Evolutionary conservation across 2,329 filamentous ascomycete genomes (phyloP), one percentile per base, ranked within the genome.

Genomic region (Epichloe scottii): DNA sequence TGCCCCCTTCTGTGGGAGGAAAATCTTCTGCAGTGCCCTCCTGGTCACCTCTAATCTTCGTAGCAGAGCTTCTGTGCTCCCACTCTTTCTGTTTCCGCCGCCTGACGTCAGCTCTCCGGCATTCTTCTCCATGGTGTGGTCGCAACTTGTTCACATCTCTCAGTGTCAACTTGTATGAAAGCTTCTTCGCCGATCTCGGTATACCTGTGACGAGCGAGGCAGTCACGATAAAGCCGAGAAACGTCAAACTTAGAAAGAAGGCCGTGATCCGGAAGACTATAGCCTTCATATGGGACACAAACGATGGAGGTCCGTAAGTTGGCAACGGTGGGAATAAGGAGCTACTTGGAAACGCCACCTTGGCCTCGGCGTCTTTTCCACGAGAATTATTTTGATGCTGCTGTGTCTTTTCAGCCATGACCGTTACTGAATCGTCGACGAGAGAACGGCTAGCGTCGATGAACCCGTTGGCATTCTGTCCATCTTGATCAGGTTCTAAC

Each of bases 311-410:
- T 0, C 87, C 87, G 59, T 95, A 95, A 1, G 88, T 71, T 0
- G 89, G 89, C 8, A 95, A 67, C 2, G 88, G 87, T 5, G 89
- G 89, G 57, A 96, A 96, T 5, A 95, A 70, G 3, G 87, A 85
- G 57, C 90, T 84, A 2, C 87, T 90, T 56, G 37, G 6, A n/a
- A 12, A 14, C 19, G 19, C 33, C 19, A 30, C 30, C 8, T 26
- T 17, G 14, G 10, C 3, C 3, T 49, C 15, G 17, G 33, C 19
- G 10, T 38, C 17, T 15, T 43, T 17, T 23, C 33, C 10, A 10
- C 12, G 10, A 12, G 2, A 38, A 7, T 14, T 21, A 6, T 39
- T 10, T 11, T 10, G 46, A 41, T 7, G 12, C 26, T 19, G 26
- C 3, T 38, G 17, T n/a, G 14, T 3, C 19, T 41, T 26, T 8